A percentile compares a stretch with the other conserved stretches of the same genome.
These are phyloP conservation scores for Vickermania spadyakhi DNA, from an alignment of 208 protist species.

Conservation along the genomic window DNA sequence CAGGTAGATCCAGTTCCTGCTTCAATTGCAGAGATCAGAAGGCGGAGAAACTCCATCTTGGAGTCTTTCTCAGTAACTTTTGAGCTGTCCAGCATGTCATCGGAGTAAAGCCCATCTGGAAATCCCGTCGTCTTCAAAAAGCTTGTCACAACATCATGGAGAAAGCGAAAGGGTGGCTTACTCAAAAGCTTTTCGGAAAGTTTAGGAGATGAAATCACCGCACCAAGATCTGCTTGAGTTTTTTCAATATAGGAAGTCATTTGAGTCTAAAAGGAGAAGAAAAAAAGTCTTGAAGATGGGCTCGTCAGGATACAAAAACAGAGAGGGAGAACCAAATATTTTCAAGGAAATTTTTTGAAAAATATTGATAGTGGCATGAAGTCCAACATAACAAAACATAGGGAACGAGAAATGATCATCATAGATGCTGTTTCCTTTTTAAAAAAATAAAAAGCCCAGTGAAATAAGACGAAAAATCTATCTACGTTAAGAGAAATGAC, in stretches of 20 bases:
- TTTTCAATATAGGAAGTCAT: constrained; percentile 48
- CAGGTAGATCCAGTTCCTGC: constrained; percentile 55
- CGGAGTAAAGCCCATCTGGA: constrained; percentile 48
- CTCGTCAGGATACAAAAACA: too few species aligned
- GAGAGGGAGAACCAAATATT: too few species aligned
- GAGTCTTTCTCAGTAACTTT: constrained; percentile 78
- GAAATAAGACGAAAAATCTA: too few species aligned
- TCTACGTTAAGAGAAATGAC: too few species aligned
- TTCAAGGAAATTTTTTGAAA: too few species aligned
- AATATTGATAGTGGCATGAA: too few species aligned
- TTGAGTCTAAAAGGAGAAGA: too few species aligned
- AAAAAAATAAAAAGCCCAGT: too few species aligned
- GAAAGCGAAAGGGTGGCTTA: constrained; percentile 83
- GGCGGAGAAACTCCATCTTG: constrained; percentile 71
- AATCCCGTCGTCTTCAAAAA: constrained; percentile 63
- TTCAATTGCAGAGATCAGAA: constrained; percentile 70
- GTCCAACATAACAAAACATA: too few species aligned
- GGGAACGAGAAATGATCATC: too few species aligned
- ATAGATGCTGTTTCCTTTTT: too few species aligned
- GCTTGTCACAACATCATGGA: constrained; percentile 80
- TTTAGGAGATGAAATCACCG: constrained; percentile 67
- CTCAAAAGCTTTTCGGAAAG: constrained; percentile 84
- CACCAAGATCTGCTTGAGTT: constrained; percentile 68
- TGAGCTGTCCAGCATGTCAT: constrained; percentile 55
- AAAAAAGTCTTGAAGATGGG: too few species aligned